A percentile compares a stretch with the other conserved stretches of the same genome.
phyloP scores from a whole-genome alignment of 192 early-diverging fungal species.

The Coemansia sp. region DNA sequence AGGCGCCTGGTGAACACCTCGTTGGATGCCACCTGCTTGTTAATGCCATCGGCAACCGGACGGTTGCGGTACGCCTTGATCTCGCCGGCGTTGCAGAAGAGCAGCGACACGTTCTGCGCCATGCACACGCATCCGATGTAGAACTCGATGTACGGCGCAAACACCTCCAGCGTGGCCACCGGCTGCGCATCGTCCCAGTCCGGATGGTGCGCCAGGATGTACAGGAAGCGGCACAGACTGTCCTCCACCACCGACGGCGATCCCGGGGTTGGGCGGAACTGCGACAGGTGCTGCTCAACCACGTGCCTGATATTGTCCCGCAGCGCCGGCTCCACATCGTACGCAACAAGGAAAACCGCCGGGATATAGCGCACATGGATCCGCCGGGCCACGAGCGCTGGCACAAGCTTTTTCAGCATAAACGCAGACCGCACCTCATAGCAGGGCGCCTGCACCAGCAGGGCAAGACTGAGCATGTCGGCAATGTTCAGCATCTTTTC shows the following conservation, averaged over 20 bases:
- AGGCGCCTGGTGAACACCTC: conserved; percentile 58
- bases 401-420: conserved; percentile 66
- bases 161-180: conserved; percentile 41
- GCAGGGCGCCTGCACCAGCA: conserved; percentile 72
- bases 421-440: conserved; percentile 79
- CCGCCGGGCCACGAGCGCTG: conserved; percentile 59
- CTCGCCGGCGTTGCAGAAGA: conserved; percentile 73
- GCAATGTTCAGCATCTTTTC: conserved; percentile 55
- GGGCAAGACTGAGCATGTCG: conserved; percentile 63
- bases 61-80: conserved; percentile 77
- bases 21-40: neutral
- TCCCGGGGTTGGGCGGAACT: conserved; percentile 42
- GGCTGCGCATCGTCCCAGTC: conserved; percentile 67
- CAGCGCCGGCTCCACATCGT: conserved; percentile 80
- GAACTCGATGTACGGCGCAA: conserved; percentile 82
- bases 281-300: conserved; percentile 61
- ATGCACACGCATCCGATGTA: conserved; percentile 77
- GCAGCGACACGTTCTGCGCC: conserved; percentile 79
- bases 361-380: conserved; percentile 73
- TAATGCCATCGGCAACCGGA: conserved; percentile 4
- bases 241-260: conserved; percentile 61
- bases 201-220: conserved; percentile 82
- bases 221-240: conserved; percentile 64
- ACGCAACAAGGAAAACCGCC: conserved; percentile 75
- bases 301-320: conserved; percentile 61